phyloP scores from a whole-genome alignment of 192 early-diverging fungal genomes.

The Coemansia sp. region DNA sequence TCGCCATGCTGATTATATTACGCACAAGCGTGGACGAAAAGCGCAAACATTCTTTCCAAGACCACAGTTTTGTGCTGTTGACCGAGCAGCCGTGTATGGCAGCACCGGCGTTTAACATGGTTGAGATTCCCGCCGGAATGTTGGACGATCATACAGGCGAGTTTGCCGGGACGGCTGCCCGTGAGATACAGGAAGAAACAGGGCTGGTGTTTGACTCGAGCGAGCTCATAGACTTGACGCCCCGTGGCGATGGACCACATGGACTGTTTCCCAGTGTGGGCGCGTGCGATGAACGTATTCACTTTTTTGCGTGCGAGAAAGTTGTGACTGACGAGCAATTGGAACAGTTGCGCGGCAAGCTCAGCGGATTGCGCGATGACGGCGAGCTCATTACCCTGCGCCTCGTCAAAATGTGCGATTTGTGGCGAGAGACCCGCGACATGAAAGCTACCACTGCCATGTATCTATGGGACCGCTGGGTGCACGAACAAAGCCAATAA shows the following conservation, averaged over 20 bases:
- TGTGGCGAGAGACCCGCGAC: constrained; percentile 67
- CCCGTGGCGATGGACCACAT: constrained; percentile 12
- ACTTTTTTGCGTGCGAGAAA: constrained; percentile 71
- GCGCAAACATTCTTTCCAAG: constrained; percentile 18
- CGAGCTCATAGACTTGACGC: constrained; percentile 65
- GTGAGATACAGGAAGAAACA: constrained; percentile 82
- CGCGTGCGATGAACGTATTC: constrained; percentile 77
- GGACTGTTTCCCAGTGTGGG: constrained; percentile 76
- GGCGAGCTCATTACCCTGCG: constrained; percentile 76
- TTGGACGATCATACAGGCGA: constrained; percentile 64
- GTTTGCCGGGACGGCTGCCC: constrained; percentile 75
- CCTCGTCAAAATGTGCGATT: constrained; percentile 63
- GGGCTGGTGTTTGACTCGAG: constrained; percentile 62
- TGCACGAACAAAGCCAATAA: neutral
- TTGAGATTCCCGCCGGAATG: constrained; percentile 88
- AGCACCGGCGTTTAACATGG: constrained; percentile 58
- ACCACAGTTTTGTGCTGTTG: constrained; percentile 61
- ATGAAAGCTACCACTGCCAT: constrained; percentile 70
- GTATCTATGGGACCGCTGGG: constrained; percentile 56
- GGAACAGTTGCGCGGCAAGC: constrained; percentile 58
- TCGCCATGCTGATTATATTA: constrained; percentile 70
- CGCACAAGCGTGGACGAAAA: constrained; percentile 3
- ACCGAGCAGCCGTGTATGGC: constrained; percentile 75
- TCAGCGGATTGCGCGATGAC: constrained; percentile 68
- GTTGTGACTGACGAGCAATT: constrained; percentile 56